A percentile compares a stretch with the other conserved stretches of the same genome.
phyloP scores from a whole-genome alignment of 495 filamentous ascomycete species.

The Cetradonia linearis region DNA sequence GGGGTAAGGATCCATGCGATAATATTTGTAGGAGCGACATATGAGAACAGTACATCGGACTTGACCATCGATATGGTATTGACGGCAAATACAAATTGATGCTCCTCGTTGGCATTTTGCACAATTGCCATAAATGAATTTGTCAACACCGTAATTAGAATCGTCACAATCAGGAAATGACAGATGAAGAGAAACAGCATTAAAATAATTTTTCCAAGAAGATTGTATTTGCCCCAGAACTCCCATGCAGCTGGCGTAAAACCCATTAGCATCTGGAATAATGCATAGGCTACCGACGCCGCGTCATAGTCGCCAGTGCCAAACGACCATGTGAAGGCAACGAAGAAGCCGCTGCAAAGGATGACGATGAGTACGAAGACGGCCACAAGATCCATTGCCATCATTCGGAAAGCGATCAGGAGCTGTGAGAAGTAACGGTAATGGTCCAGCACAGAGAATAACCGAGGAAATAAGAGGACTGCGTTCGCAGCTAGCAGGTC shows the following conservation, averaged over 20 bases:
- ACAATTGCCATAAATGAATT: conserved; percentile 92
- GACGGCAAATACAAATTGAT: conserved; percentile 88
- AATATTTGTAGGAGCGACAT: conserved; percentile 79
- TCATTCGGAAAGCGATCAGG: conserved; percentile 83
- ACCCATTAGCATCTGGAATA: conserved; percentile 93
- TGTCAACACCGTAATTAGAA: conserved; percentile 82
- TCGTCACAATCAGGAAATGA: conserved; percentile 89
- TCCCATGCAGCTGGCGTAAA: conserved; percentile 68
- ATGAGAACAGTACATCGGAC: conserved; percentile 85
- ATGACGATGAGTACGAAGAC: conserved; percentile 75
- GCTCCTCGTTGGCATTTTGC: conserved; percentile 83
- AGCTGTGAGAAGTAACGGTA: conserved; percentile 92
- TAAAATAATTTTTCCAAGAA: conserved; percentile 62
- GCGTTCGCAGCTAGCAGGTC: conserved; percentile 84
- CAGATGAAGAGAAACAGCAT: conserved; percentile 81
- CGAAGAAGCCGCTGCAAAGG: conserved; percentile 85
- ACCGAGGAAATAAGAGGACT: conserved; percentile 75
- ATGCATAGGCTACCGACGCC: conserved; percentile 59
- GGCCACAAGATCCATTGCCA: conserved; percentile 79
- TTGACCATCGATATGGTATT: conserved; percentile 96
- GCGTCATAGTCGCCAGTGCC: conserved; percentile 52
- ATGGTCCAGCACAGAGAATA: conserved; percentile 87
- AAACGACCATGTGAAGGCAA: conserved; percentile 79
- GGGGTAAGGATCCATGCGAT: conserved; percentile 79
- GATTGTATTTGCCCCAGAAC: conserved; percentile 67